These are phyloP conservation scores for Candida easanensis DNA, from an alignment of 805 yeast genomes.

Conservation along the genomic window DNA sequence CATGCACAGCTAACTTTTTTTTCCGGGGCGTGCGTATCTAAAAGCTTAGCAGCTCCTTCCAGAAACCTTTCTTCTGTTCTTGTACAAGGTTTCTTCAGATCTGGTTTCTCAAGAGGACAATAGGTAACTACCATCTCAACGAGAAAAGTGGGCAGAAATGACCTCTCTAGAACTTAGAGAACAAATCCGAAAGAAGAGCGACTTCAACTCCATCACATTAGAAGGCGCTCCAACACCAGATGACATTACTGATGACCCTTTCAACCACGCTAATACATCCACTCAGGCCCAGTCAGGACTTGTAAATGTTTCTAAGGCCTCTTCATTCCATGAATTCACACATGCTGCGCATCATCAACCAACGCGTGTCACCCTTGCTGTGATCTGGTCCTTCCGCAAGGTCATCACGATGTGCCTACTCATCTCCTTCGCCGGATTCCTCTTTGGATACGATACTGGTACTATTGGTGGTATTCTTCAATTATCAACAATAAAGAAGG, in stretches of 20 bases:
- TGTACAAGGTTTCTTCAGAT: too few species aligned
- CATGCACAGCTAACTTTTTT: too few species aligned
- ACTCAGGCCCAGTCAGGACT: neutral
- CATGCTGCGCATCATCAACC: neutral
- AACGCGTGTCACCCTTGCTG: neutral
- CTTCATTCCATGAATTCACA: neutral
- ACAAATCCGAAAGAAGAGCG: neutral
- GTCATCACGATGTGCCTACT: conserved; percentile 36
- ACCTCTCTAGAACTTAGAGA: too few species aligned
- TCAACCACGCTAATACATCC: too few species aligned
- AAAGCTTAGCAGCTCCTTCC: too few species aligned
- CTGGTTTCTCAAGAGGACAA: too few species aligned
- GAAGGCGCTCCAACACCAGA: neutral
- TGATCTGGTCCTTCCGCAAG: conserved; percentile 1
- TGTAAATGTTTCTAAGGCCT: neutral
- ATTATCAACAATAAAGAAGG: conserved; percentile 26
- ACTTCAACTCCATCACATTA: neutral
- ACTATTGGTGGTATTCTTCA: conserved; percentile 70
- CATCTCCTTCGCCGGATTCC: conserved; percentile 69
- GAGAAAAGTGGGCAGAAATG: too few species aligned
- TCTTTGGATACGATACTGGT: conserved; percentile 76
- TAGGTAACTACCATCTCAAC: too few species aligned
- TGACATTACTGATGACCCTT: neutral
- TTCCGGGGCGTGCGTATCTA: too few species aligned
- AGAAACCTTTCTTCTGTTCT: too few species aligned